phyloP scores from a whole-genome alignment of 495 filamentous ascomycete species.

The Trichoderma reesei region DNA sequence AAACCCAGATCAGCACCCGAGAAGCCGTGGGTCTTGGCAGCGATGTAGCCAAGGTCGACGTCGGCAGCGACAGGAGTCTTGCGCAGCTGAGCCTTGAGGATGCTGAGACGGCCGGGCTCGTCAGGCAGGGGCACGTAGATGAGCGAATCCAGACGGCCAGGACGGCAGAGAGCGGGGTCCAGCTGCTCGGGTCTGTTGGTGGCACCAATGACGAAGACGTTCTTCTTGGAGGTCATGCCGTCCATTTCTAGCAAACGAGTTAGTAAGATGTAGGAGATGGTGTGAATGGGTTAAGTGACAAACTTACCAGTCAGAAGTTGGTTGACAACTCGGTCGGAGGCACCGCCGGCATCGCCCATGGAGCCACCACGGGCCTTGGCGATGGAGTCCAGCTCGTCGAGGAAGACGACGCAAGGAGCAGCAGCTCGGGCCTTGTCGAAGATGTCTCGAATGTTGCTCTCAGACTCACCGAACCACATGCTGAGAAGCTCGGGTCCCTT shows the following conservation, averaged over 20 bases:
- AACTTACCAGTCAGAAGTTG: conserved; percentile 90
- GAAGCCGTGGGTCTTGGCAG: conserved; percentile 96
- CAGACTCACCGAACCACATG: conserved; percentile 99
- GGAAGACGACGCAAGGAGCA: conserved; percentile 97
- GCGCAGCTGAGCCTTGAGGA: conserved; percentile 92
- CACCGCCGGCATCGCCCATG: conserved; percentile 92
- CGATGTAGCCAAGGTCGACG: conserved; percentile 84
- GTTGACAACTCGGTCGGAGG: conserved; percentile 98
- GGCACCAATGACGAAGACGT: conserved; percentile 98
- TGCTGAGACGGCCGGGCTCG: conserved; percentile 73
- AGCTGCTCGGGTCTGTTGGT: conserved; percentile 98
- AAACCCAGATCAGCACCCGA: conserved; percentile 99
- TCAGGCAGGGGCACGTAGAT: conserved; percentile 97
- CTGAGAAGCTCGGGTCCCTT: conserved; percentile 96
- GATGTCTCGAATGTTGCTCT: conserved; percentile 99
- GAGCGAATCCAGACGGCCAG: conserved; percentile 94
- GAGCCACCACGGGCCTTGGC: conserved; percentile 99
- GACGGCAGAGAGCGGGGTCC: conserved; percentile 93
- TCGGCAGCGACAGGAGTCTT: conserved; percentile 90
- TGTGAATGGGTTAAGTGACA: no score
- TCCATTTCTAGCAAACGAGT: conserved; percentile 71
- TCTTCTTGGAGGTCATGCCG: conserved; percentile 99
- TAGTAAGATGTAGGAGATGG: conserved; percentile 24
- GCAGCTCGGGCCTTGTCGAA: conserved; percentile 99
- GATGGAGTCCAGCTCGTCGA: conserved; percentile 97